These are phyloP conservation scores for Candida alai DNA, from an alignment of 805 yeast species.

Conservation along the genomic window DNA sequence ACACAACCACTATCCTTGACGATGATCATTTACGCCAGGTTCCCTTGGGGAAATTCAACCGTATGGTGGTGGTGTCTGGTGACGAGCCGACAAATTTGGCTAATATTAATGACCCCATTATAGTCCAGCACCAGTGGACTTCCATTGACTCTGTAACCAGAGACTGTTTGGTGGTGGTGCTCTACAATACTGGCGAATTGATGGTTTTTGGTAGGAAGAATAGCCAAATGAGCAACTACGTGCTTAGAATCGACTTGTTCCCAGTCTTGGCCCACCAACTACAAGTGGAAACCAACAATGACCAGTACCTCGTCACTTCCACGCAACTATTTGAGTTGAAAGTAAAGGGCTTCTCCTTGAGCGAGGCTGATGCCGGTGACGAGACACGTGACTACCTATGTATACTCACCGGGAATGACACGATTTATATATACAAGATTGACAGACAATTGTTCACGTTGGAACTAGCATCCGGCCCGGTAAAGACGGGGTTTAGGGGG, in stretches of 20 bases:
- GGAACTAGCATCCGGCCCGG: not conserved
- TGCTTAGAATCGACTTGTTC: constrained; percentile 24
- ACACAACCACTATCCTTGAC: constrained; percentile 21
- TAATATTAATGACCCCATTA: constrained; percentile 28
- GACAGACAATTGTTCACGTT: constrained; percentile 2
- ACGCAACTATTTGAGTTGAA: constrained; percentile 20
- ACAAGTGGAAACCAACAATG: constrained; percentile 13
- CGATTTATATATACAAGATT: constrained; percentile 4
- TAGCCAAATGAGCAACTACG: constrained; percentile 20
- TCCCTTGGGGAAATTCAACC: constrained; percentile 28
- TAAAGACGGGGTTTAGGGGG: constrained; percentile 3
- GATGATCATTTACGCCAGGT: constrained; percentile 23
- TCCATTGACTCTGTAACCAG: constrained; percentile 18
- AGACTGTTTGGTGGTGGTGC: constrained; percentile 29
- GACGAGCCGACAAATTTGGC: constrained; percentile 28
- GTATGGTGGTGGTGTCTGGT: constrained; percentile 20
- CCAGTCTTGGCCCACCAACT: constrained; percentile 20
- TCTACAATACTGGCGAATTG: constrained; percentile 37
- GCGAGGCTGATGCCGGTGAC: not conserved
- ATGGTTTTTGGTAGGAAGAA: constrained; percentile 26
- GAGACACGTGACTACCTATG: constrained; percentile 2
- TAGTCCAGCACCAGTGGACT: constrained; percentile 36
- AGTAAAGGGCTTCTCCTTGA: constrained; percentile 26
- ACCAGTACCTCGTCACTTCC: constrained; percentile 18
- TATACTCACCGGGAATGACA: constrained; percentile 8